phyloP scores from a whole-genome alignment of 768 basidiomycete genomes.

The Tulasnella sp. region DNA sequence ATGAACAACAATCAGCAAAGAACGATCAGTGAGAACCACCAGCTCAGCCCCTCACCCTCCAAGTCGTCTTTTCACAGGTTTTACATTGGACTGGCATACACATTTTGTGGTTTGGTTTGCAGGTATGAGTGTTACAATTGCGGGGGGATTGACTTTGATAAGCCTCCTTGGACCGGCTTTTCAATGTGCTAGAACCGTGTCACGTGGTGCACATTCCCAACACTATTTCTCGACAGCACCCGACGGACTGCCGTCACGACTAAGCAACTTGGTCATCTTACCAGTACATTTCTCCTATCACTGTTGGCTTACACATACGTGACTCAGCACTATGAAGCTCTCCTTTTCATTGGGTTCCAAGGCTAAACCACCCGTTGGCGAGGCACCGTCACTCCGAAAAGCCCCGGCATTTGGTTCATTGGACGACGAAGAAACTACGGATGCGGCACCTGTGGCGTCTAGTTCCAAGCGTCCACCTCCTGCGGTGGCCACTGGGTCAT shows the following conservation, averaged over 20 bases:
- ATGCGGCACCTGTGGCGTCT: constrained; percentile 37
- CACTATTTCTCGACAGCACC: neutral
- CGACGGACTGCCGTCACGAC: neutral
- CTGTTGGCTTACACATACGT: too few relatives aligned
- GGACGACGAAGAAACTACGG: constrained; percentile 48
- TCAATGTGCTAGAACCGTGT: neutral
- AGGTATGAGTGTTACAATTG: neutral
- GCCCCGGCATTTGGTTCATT: constrained; percentile 51
- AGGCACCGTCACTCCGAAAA: constrained; percentile 38
- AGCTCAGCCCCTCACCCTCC: neutral
- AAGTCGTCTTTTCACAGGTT: constrained; percentile 11
- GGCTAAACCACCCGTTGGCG: constrained; percentile 41
- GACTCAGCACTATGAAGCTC: too few relatives aligned
- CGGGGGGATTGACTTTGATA: neutral
- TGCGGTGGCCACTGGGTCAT: constrained; percentile 38
- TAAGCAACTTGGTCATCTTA: neutral
- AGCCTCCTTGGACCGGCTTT: neutral
- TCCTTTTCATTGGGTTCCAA: constrained; percentile 63
- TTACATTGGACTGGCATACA: constrained; percentile 9
- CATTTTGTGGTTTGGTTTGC: neutral
- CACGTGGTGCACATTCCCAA: neutral
- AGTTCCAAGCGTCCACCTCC: constrained; percentile 41
- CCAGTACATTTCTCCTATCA: neutral
- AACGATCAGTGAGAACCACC: neutral
- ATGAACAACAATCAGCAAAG: neutral